Evolutionary conservation across 139 green algal species (phyloP).

Genomic region (Coccomyxa sp.): DNA sequence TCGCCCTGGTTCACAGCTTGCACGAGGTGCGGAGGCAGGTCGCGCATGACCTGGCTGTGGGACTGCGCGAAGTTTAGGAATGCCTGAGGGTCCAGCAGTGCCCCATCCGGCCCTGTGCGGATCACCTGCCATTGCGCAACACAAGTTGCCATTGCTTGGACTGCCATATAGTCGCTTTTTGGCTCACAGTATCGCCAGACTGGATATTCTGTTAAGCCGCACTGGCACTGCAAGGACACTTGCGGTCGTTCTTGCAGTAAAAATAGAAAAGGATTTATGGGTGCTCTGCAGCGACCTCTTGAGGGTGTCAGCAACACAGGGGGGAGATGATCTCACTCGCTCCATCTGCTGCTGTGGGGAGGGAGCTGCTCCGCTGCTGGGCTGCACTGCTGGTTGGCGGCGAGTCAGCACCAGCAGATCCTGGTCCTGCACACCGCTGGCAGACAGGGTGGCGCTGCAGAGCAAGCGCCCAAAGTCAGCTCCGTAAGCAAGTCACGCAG

Average conservation of each 20-base stretch:
- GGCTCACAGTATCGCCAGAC: not conserved
- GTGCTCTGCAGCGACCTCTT: not conserved
- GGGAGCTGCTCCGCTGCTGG: not conserved
- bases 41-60: not conserved
- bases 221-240: not conserved
- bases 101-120: slow-evolving; percentile 1
- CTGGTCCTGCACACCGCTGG: slow-evolving; percentile 37
- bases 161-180: not conserved
- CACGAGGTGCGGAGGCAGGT: not conserved
- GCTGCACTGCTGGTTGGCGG: not conserved
- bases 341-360: not conserved
- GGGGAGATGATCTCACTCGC: not conserved
- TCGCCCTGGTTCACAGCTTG: not conserved
- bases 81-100: slow-evolving; percentile 11
- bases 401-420: slow-evolving; percentile 55
- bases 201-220: not conserved
- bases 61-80: not conserved
- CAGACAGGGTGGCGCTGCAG: slow-evolving; percentile 34
- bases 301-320: not conserved
- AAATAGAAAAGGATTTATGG: not conserved
- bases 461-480: not conserved
- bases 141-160: not conserved
- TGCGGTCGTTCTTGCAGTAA: not conserved
- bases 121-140: not conserved
- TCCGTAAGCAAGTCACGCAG: not conserved